Evolutionary conservation across 352 stramenopile genomes (phyloP), one percentile per base, ranked within the genome.

Genomic region (Globisporangium spinosum): DNA sequence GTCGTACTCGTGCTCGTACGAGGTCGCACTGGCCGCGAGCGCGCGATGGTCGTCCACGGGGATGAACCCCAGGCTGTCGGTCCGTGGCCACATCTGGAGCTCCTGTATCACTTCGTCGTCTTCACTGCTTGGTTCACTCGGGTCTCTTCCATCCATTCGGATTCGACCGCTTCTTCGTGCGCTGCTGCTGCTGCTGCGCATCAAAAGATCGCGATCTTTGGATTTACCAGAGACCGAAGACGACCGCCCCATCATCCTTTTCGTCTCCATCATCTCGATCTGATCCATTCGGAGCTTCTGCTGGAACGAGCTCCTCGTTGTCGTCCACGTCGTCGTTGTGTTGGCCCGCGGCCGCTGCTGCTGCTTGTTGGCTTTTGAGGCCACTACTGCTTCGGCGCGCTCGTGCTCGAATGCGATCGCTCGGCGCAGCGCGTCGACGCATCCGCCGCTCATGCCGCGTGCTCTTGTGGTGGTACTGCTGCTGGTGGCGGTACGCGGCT

Each of bases 181-280:
- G 23, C 17, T 49, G 38, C 10, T 32, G 35, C 35, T 43, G 35
- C 35, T 43, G 47, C n/a, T 29, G 12, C 15, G 25, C 13, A 55
- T 54, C 29, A 9, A 6, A 45, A 23, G 20, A 45, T 54, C 29
- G 43, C 60, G 60, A 62, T 62, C 56, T 49, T 62, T 60, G 13
- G 17, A 29, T n/a, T 13, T 49, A 49, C n/a, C 47, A 3, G 49
- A 25, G n/a, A 29, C 20, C 22, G 49, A 45, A 45, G 38, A 51
- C 7, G 49, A 27, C 22, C 62, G 34, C 22, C 51, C 62, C 62
- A 67, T 67, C 62, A 67, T 56, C 62, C 22, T 62, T 61, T 59
- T 55, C 10, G 32, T 64, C 32, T 59, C 34, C 34, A 67, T 62
- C 40, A 67, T 62, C 40, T 56, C 25, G 59, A 25, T 43, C 49